Evolutionary conservation across 2,329 filamentous ascomycete species (phyloP).

Genomic region (Ceratocystis colombiana): DNA sequence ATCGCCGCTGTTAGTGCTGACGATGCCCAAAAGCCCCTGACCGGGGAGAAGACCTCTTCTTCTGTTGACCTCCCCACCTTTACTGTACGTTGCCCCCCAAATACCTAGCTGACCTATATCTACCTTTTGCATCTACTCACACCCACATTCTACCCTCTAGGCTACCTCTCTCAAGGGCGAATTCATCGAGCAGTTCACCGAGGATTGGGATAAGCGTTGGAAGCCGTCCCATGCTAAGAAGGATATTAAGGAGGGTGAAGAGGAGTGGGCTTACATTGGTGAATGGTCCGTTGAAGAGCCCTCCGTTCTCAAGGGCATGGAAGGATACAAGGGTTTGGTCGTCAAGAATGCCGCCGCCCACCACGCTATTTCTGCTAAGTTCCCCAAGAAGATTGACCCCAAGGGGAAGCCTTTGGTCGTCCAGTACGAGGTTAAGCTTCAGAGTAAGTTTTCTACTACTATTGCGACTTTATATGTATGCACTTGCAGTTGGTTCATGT

Average conservation of each 20-base stretch:
- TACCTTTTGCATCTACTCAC: too few species aligned
- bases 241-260: slow-evolving; percentile 58
- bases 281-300: slow-evolving; percentile 97
- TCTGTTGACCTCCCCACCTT: slow-evolving; percentile 67
- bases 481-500: neutral
- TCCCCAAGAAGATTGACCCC: slow-evolving; percentile 91
- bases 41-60: slow-evolving; percentile 52
- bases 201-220: slow-evolving; percentile 91
- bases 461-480: neutral
- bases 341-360: slow-evolving; percentile 97
- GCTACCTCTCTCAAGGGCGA: slow-evolving; percentile 80
- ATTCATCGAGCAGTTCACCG: slow-evolving; percentile 97
- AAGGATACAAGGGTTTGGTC: slow-evolving; percentile 91
- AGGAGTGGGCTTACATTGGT: slow-evolving; percentile 96
- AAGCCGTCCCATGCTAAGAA: slow-evolving; percentile 95
- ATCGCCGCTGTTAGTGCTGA: slow-evolving; percentile 40
- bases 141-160: slow-evolving; percentile 38
- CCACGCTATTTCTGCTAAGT: slow-evolving; percentile 98
- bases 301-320: slow-evolving; percentile 76
- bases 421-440: slow-evolving; percentile 98
- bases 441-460: slow-evolving; percentile 54
- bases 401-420: slow-evolving; percentile 95
- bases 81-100: slow-evolving; percentile 54
- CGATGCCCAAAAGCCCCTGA: slow-evolving; percentile 36
- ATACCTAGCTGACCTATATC: neutral